Evolutionary conservation across 352 stramenopile genomes (phyloP).

Genomic region (Pythium coloratum): DNA sequence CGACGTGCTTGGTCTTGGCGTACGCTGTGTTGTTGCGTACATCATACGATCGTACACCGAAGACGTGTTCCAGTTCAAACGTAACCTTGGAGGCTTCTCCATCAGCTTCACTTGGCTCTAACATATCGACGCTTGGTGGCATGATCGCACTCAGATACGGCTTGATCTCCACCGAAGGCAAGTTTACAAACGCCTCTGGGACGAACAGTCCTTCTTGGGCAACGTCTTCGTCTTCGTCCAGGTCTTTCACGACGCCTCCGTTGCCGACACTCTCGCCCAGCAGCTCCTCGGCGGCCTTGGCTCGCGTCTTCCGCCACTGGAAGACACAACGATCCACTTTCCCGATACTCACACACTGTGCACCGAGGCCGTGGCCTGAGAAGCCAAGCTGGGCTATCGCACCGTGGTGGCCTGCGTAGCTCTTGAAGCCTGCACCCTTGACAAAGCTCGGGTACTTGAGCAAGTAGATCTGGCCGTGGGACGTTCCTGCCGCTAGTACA

Average conservation of each 20-base stretch:
- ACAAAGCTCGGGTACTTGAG: slow-evolving; percentile 66
- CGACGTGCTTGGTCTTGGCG: slow-evolving; percentile 59
- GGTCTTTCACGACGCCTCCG: slow-evolving; percentile 42
- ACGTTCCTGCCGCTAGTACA: slow-evolving; percentile 51
- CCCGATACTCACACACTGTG: slow-evolving; percentile 62
- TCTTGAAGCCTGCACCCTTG: slow-evolving; percentile 55
- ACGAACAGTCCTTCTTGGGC: slow-evolving; percentile 54
- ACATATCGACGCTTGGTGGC: slow-evolving; percentile 38
- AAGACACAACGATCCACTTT: slow-evolving; percentile 58
- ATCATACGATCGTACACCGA: slow-evolving; percentile 59
- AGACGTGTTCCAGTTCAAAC: slow-evolving; percentile 72
- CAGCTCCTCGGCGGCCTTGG: slow-evolving; percentile 7
- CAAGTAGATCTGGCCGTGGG: slow-evolving; percentile 52
- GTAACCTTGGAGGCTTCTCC: slow-evolving; percentile 32
- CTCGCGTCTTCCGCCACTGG: slow-evolving; percentile 61
- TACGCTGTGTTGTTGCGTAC: slow-evolving; percentile 64
- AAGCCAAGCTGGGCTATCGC: slow-evolving; percentile 49
- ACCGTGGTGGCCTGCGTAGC: slow-evolving; percentile 57
- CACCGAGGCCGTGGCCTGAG: slow-evolving; percentile 34
- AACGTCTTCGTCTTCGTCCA: slow-evolving; percentile 56
- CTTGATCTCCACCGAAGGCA: slow-evolving; percentile 52
- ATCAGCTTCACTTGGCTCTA: slow-evolving; percentile 41
- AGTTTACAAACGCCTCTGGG: slow-evolving; percentile 57
- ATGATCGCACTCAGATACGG: slow-evolving; percentile 68
- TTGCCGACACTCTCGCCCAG: slow-evolving; percentile 13